A percentile compares a stretch with the other conserved stretches of the same genome.
phyloP scores from a whole-genome alignment of 257 asterid species.

The Nemophila menziesii region DNA sequence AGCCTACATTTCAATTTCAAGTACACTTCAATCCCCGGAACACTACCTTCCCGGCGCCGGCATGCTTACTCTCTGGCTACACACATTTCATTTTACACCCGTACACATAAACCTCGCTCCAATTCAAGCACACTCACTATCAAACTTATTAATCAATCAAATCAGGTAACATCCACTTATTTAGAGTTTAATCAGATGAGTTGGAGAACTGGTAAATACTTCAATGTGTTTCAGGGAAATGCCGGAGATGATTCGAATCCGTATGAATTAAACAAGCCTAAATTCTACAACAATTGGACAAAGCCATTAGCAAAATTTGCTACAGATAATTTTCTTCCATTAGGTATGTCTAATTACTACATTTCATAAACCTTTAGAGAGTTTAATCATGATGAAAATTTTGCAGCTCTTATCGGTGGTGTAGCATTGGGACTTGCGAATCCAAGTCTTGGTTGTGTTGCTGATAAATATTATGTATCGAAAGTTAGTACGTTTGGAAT shows the following conservation, averaged over 20 bases:
- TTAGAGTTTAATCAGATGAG: too few relatives aligned
- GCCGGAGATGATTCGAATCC: constrained; percentile 25
- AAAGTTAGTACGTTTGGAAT: constrained; percentile 81
- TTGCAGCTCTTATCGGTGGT: constrained; percentile 80
- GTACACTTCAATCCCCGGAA: constrained; percentile 20
- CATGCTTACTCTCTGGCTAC: constrained; percentile 4
- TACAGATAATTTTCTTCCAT: constrained; percentile 60
- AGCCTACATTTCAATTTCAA: constrained; percentile 17
- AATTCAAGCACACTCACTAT: constrained; percentile 18
- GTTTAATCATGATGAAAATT: constrained; percentile 10
- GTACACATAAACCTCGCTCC: constrained; percentile 19
- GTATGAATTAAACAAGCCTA: constrained; percentile 1
- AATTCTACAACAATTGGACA: constrained; percentile 26
- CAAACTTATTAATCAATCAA: constrained; percentile 29
- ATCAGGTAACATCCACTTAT: constrained; percentile 37
- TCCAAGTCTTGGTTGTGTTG: constrained; percentile 84
- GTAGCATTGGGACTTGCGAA: constrained; percentile 68
- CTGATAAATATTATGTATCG: constrained; percentile 56
- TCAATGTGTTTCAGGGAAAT: constrained; percentile 37
- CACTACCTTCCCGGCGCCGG: constrained; percentile 14
- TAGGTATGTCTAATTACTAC: constrained; percentile 32
- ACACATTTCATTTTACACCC: constrained; percentile 7
- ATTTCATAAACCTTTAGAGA: not conserved
- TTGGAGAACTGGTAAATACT: not conserved
- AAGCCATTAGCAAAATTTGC: constrained; percentile 37